Percentiles rank a stretch among this genome's conserved stretches.
Conservation (phyloP, 495 filamentous ascomycete species). For the Hypoxylon rickii region DNA sequence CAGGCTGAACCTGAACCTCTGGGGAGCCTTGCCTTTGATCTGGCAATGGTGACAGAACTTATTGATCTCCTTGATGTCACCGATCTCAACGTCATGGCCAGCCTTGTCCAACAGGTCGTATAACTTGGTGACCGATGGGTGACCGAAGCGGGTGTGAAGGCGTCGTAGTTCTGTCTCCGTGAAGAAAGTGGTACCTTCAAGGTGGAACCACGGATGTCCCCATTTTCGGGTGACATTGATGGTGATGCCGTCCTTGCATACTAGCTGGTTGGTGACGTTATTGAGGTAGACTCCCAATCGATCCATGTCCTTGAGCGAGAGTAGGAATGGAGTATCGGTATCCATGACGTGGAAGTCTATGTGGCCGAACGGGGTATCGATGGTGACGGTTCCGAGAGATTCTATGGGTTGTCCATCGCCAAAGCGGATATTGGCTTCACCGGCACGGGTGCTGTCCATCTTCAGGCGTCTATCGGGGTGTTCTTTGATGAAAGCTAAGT, state of each 20-base stretch:
- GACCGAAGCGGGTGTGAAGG: not conserved
- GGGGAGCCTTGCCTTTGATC: not conserved
- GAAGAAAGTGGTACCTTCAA: not conserved
- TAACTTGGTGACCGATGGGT: not conserved
- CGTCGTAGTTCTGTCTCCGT: constrained; percentile 1
- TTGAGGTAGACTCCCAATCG: constrained; percentile 1
- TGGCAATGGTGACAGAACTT: not conserved
- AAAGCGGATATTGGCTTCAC: constrained; percentile 3
- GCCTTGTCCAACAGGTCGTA: not conserved
- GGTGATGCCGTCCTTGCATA: not conserved
- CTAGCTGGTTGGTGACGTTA: not conserved
- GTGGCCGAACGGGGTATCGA: not conserved
- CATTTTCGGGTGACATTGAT: not conserved
- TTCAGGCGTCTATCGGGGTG: not conserved
- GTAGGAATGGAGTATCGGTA: not conserved
- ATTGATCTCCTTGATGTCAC: not conserved
- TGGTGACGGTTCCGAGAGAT: not conserved
- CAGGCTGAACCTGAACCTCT: constrained; percentile 8
- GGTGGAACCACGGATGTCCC: not conserved
- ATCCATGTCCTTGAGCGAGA: constrained; percentile 3
- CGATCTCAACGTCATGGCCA: constrained; percentile 3
- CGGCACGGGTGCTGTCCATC: not conserved
- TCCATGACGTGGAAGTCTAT: constrained; percentile 2
- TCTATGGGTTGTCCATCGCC: not conserved
- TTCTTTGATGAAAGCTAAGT: not conserved